Base-by-base conservation (phyloP, 179 eudicot genomes). In the Beta corolliflora region DNA sequence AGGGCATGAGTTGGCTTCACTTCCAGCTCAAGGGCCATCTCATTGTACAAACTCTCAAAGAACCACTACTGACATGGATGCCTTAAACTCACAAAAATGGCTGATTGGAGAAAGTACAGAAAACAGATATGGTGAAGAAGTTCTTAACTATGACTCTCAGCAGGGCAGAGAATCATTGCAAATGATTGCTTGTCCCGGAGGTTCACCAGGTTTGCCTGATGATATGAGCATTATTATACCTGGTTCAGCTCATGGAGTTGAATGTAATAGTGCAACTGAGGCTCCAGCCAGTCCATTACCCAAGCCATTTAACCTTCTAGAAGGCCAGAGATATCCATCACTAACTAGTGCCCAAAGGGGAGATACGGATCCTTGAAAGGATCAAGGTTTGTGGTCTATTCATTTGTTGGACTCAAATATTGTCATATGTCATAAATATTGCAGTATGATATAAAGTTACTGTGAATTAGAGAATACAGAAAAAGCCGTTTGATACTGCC, bases 261-360 rank as follows among this genome's bases (percentile, higher is more conserved):
- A 73, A 81, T 76, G 87, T 84, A 79, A 81, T 77, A 76, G 73
- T 81, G 53, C 83, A 21, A 45, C 78, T 70, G 91, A 87, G 81
- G 79, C 64, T 52, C 79, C 89, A 45, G 23, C 91, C 60, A 69
- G 18, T 85, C 73, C 84, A 83, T 75, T 81, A 79, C 77, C 88
- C 76, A 88, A 85, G 69, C 88, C 86, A 68, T 55, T 72, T 21
- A 88, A 72, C 70, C 86, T 86, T 79, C 91, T 89, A 81, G 90
- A 90, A 75, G 86, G 90, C 82, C 90, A 54, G 83, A 88, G 77
- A 67, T 96, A 94, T 88, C 97, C 97, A 50, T 89, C 98, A 83
- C 87, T 94, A 71, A 89, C 86, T 77, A 94, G 89, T 85, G 85
- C 87, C 75, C 88, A 79, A 79, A 88, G 98, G 98, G 93, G 99